phyloP scores from a whole-genome alignment of 2,329 filamentous ascomycete genomes.

The Trichoderma sp. region DNA sequence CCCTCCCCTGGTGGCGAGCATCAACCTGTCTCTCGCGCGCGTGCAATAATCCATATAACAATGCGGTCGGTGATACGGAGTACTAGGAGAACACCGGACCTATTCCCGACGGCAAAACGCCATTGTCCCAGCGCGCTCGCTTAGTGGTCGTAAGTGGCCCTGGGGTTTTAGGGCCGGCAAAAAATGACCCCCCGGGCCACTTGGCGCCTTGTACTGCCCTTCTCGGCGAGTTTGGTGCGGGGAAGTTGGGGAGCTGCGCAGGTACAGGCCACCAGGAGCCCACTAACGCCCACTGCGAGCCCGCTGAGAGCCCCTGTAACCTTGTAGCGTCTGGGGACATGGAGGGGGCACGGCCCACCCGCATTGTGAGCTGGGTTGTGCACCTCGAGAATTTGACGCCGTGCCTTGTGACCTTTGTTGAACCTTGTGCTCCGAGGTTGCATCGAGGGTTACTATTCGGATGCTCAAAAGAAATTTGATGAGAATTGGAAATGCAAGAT shows the following conservation, averaged over 20 bases:
- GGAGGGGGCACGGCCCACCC: background rate
- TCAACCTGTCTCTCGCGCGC: background rate
- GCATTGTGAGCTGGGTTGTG: background rate
- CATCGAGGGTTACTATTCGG: background rate
- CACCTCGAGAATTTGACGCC: background rate
- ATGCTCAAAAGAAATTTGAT: background rate
- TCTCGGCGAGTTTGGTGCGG: background rate
- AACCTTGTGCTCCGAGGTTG: background rate
- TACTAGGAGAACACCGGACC: background rate
- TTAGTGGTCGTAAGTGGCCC: background rate
- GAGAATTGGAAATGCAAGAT: background rate
- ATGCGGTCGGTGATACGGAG: background rate
- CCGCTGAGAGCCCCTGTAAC: background rate
- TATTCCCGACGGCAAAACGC: background rate
- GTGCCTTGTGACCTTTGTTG: background rate
- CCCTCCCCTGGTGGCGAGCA: background rate
- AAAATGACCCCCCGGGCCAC: background rate
- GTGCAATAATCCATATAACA: background rate
- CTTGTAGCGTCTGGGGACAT: background rate
- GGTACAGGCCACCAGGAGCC: constrained; percentile 4
- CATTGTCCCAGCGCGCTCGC: background rate
- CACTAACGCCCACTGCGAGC: background rate
- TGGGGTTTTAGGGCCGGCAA: background rate
- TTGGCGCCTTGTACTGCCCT: background rate
- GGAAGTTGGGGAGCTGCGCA: constrained; percentile 12